Percentiles rank a stretch among this genome's conserved stretches.
These are phyloP conservation scores for Mycena kentingensis DNA, from an alignment of 768 basidiomycete genomes.

Conservation along the genomic window DNA sequence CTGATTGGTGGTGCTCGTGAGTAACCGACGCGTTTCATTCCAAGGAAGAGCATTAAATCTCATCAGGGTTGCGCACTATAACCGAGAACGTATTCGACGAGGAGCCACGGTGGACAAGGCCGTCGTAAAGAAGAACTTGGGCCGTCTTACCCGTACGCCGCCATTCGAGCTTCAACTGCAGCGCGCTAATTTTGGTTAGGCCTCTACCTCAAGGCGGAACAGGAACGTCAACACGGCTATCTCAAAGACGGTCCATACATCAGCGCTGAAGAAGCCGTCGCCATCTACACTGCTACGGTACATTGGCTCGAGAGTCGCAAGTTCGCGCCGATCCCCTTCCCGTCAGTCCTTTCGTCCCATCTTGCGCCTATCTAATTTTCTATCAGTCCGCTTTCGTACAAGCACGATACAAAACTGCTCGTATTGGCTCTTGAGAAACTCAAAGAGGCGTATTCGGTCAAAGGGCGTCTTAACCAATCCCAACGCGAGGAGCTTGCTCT, in stretches of 20 bases:
- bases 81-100: slow-evolving; percentile 94
- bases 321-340: slow-evolving; percentile 99
- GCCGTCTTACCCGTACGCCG: slow-evolving; percentile 97
- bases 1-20: slow-evolving; percentile 97
- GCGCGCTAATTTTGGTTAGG: slow-evolving; percentile 43
- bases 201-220: slow-evolving; percentile 97
- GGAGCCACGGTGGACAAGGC: slow-evolving; percentile 98
- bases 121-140: slow-evolving; percentile 98
- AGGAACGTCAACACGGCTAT: slow-evolving; percentile 97
- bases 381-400: slow-evolving; percentile 87
- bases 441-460: slow-evolving; percentile 98
- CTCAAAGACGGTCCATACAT: slow-evolving; percentile 99
- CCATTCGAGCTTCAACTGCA: no score
- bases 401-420: slow-evolving; percentile 97
- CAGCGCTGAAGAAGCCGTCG: slow-evolving; percentile 97
- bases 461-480: slow-evolving; percentile 95
- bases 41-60: slow-evolving; percentile 1
- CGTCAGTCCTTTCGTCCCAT: slow-evolving; percentile 46
- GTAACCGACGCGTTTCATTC: slow-evolving; percentile 27
- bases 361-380: neutral
- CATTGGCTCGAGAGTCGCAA: slow-evolving; percentile 99
- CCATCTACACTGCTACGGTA: slow-evolving; percentile 97
- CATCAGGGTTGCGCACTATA: slow-evolving; percentile 89
- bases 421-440: slow-evolving; percentile 96
- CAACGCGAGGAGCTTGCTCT: slow-evolving; percentile 97